Conservation (phyloP, 2,329 filamentous ascomycete genomes). For the Pyricularia sp. region DNA sequence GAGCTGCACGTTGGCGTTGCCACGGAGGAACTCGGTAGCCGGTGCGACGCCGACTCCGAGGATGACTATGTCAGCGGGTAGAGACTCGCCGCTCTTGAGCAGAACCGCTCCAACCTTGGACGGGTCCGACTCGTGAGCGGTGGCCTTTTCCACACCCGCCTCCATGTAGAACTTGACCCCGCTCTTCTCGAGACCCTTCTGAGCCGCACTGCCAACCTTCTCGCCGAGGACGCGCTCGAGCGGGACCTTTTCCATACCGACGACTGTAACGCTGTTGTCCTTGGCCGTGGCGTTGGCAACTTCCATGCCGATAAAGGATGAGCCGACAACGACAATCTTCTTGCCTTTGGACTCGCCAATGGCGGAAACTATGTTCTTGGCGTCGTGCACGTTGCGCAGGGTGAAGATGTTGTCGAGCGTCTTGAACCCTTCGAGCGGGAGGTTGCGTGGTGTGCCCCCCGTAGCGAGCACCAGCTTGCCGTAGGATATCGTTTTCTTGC, state of each 20-base stretch:
- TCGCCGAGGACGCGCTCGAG: conserved; percentile 80
- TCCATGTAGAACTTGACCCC: conserved; percentile 83
- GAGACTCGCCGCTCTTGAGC: conserved; percentile 75
- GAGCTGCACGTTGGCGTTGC: conserved; percentile 60
- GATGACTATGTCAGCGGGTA: conserved; percentile 84
- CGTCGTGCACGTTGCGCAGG: conserved; percentile 68
- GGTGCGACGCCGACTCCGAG: conserved; percentile 84
- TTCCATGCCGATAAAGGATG: conserved; percentile 97
- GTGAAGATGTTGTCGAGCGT: conserved; percentile 81
- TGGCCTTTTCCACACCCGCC: conserved; percentile 74
- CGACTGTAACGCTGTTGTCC: conserved; percentile 74
- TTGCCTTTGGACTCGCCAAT: conserved; percentile 74
- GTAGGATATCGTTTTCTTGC: conserved; percentile 64
- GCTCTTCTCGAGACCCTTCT: conserved; percentile 69
- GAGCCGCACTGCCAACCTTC: conserved; percentile 72
- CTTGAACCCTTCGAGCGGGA: conserved; percentile 81
- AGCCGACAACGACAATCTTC: conserved; percentile 87
- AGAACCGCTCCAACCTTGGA: conserved; percentile 70
- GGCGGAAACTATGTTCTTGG: conserved; percentile 66
- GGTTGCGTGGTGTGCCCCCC: conserved; percentile 64
- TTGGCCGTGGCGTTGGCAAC: conserved; percentile 75
- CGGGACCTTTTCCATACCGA: conserved; percentile 82
- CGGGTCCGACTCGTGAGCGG: conserved; percentile 56
- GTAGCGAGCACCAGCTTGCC: conserved; percentile 86
- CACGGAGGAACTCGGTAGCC: conserved; percentile 71